Percentiles rank a stretch among this genome's conserved stretches.
phyloP scores from a whole-genome alignment of 23 red algal species.

The Gracilaria caudata region DNA sequence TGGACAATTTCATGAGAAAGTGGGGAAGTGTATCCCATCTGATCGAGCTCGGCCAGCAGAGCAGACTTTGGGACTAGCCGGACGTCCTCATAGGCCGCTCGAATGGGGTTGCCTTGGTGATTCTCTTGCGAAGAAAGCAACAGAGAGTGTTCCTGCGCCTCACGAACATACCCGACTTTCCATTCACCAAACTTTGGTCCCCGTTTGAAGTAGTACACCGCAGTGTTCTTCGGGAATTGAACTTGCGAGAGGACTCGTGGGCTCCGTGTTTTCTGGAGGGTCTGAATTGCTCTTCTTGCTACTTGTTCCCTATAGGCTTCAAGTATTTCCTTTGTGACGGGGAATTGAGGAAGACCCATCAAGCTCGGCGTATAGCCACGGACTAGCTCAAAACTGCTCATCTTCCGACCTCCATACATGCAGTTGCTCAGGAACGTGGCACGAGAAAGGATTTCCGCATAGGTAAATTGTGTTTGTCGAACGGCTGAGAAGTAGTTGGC shows the following conservation, averaged over 20 bases:
- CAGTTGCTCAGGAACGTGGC: constrained; percentile 27
- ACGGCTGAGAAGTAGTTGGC: constrained; percentile 13
- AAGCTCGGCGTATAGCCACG: constrained; percentile 30
- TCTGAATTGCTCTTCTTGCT: constrained; percentile 12
- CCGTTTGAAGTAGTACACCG: constrained; percentile 38
- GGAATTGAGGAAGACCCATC: constrained; percentile 17
- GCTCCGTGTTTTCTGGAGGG: neutral
- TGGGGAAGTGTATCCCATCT: constrained; percentile 17
- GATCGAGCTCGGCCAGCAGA: constrained; percentile 24
- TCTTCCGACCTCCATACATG: constrained; percentile 27
- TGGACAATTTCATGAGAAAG: neutral
- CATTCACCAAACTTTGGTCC: constrained; percentile 41
- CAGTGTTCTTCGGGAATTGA: neutral
- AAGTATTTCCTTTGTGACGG: neutral
- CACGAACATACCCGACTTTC: constrained; percentile 22
- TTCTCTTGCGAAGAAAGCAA: constrained; percentile 8
- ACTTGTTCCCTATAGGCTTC: constrained; percentile 28
- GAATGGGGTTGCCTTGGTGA: neutral
- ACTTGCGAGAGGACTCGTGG: neutral
- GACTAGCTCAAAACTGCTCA: constrained; percentile 47
- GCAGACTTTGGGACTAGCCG: constrained; percentile 10
- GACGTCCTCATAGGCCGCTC: constrained; percentile 51
- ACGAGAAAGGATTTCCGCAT: constrained; percentile 22
- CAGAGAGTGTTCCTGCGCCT: constrained; percentile 9
- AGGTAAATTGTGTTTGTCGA: neutral